These are phyloP conservation scores for Fusarium coicis DNA, from an alignment of 2,329 filamentous ascomycete genomes.

Conservation along the genomic window DNA sequence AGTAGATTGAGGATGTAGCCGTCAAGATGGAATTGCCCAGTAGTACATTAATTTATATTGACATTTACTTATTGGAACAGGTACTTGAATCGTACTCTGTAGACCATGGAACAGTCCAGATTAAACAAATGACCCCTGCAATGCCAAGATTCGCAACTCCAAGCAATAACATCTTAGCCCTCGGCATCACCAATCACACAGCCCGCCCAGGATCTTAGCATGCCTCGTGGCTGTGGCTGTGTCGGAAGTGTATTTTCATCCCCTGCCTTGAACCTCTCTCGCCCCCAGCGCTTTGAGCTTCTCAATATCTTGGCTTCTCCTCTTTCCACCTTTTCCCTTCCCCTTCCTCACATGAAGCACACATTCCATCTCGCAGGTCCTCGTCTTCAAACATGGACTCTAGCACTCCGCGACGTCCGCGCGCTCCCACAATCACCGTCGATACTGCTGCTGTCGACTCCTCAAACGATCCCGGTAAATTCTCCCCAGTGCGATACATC, in stretches of 20 bases:
- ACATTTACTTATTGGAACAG: no score
- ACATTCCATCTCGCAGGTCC: background rate
- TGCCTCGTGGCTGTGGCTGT: constrained; percentile 30
- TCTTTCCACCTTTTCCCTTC: background rate
- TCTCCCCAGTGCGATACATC: background rate
- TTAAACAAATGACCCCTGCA: background rate
- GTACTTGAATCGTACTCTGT: no score
- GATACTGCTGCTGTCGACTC: constrained; percentile 34
- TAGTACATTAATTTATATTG: no score
- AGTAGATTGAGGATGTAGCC: background rate
- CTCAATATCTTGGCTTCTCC: constrained; percentile 24
- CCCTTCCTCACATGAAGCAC: background rate
- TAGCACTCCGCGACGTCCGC: constrained; percentile 15
- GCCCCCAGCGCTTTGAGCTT: background rate
- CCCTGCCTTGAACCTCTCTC: background rate
- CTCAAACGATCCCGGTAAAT: constrained; percentile 28
- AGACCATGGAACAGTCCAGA: background rate
- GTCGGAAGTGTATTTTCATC: constrained; percentile 27
- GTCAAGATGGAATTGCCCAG: fast-evolving
- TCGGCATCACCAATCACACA: constrained; percentile 7
- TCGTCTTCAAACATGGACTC: constrained; percentile 23
- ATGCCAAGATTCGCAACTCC: background rate
- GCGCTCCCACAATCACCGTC: constrained; percentile 37
- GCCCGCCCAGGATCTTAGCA: constrained; percentile 8
- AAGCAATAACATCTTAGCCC: constrained; percentile 5